Evolutionary conservation across 1,284 basidiomycete species (phyloP).

Genomic region (Phenoliferia sp.): DNA sequence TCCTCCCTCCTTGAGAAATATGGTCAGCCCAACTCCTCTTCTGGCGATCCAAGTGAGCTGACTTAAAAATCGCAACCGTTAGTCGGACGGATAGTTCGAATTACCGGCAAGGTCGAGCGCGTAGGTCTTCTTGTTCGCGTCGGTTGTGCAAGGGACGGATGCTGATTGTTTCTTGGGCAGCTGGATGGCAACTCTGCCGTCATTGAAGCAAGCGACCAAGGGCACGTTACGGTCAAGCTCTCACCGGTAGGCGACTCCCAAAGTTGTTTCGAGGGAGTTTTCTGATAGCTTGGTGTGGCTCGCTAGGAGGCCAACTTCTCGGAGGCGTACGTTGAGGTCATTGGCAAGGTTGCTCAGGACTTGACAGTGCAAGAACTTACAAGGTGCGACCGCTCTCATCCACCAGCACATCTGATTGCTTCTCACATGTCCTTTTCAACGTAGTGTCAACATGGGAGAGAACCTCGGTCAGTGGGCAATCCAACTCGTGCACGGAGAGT

Average conservation of each 20-base stretch:
- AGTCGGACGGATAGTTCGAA: slow-evolving; percentile 59
- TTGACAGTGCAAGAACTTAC: slow-evolving; percentile 60
- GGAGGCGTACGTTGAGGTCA: slow-evolving; percentile 64
- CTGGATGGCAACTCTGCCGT: slow-evolving; percentile 55
- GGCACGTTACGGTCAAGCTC: slow-evolving; percentile 59
- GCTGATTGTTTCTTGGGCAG: too few species aligned
- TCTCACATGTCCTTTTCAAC: not conserved
- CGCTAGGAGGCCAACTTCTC: slow-evolving; percentile 41
- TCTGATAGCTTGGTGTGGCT: not conserved
- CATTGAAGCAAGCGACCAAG: slow-evolving; percentile 67
- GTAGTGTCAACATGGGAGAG: slow-evolving; percentile 56
- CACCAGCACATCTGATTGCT: not conserved
- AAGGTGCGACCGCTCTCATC: slow-evolving; percentile 28
- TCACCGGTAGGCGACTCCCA: slow-evolving; percentile 44
- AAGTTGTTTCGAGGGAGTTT: too few species aligned
- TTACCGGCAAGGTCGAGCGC: slow-evolving; percentile 64
- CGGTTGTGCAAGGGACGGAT: too few species aligned
- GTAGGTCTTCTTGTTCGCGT: slow-evolving; percentile 44
- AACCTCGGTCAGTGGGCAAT: slow-evolving; percentile 55
- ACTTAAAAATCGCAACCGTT: not conserved
- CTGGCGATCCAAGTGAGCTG: not conserved
- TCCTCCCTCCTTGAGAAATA: slow-evolving; percentile 7
- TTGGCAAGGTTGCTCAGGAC: slow-evolving; percentile 60
- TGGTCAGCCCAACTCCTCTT: slow-evolving; percentile 7
- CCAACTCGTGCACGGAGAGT: too few species aligned